Percentiles rank a stretch among this genome's conserved stretches.
Evolutionary conservation across 352 stramenopile species (phyloP).

Genomic region (Globisporangium canariense): DNA sequence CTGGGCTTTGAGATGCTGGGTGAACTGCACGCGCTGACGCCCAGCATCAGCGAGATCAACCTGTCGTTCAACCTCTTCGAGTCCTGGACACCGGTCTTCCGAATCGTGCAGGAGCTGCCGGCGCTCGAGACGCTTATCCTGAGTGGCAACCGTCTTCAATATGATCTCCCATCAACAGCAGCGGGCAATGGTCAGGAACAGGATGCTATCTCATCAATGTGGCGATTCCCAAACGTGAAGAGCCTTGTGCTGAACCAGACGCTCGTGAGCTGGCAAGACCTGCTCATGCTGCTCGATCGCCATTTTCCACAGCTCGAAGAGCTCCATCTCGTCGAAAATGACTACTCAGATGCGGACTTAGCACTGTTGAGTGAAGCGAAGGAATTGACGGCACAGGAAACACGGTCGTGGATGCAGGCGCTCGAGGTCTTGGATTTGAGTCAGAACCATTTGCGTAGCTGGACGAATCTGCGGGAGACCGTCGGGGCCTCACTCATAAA

Average conservation of each 20-base stretch:
- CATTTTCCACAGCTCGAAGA: constrained; percentile 61
- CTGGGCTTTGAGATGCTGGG: constrained; percentile 25
- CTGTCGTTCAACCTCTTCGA: constrained; percentile 70
- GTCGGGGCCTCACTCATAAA: constrained; percentile 33
- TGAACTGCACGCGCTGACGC: constrained; percentile 36
- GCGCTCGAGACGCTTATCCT: constrained; percentile 70
- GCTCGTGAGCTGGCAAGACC: constrained; percentile 28
- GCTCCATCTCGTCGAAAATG: constrained; percentile 58
- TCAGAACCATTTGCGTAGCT: constrained; percentile 52
- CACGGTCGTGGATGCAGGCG: constrained; percentile 23
- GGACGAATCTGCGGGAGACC: constrained; percentile 35
- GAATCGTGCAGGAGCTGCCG: constrained; percentile 46
- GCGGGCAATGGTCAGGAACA: neutral
- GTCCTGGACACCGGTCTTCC: constrained; percentile 51
- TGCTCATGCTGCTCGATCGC: constrained; percentile 32
- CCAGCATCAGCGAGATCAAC: constrained; percentile 68
- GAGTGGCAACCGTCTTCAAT: constrained; percentile 55
- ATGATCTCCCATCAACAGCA: constrained; percentile 17
- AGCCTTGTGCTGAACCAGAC: constrained; percentile 76
- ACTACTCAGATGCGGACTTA: constrained; percentile 46
- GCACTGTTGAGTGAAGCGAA: constrained; percentile 3
- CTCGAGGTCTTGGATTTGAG: constrained; percentile 63
- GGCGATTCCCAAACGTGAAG: constrained; percentile 40
- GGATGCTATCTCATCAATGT: neutral
- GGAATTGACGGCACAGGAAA: neutral